A percentile compares a stretch with the other conserved stretches of the same genome.
Conservation (phyloP, 768 basidiomycete species). For the Fomitopsis pulvina region DNA sequence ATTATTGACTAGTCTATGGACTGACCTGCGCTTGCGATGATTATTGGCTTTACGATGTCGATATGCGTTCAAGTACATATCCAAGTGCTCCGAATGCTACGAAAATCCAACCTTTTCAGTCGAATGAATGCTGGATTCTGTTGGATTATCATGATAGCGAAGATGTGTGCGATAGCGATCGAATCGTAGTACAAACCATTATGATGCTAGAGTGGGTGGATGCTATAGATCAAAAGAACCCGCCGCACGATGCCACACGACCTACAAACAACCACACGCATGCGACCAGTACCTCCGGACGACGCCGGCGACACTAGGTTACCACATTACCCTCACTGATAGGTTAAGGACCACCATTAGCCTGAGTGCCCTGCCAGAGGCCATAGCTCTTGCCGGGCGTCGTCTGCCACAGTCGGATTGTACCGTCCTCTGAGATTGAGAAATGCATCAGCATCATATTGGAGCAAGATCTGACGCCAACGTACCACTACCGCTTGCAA, state of each 20-base stretch:
- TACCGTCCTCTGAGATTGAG: slow-evolving; percentile 43
- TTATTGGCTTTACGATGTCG: too few relatives aligned
- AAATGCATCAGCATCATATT: background rate
- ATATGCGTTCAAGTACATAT: too few relatives aligned
- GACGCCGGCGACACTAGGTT: slow-evolving; percentile 10
- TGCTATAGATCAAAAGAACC: slow-evolving; percentile 1
- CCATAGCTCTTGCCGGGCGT: slow-evolving; percentile 90
- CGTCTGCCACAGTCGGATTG: slow-evolving; percentile 97
- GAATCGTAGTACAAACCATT: slow-evolving; percentile 5
- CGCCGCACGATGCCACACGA: background rate
- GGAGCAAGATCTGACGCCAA: slow-evolving; percentile 23
- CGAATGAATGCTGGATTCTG: background rate
- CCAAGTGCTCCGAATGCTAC: too few relatives aligned
- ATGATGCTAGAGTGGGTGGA: slow-evolving; percentile 8
- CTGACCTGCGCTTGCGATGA: too few relatives aligned
- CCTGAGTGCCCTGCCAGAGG: slow-evolving; percentile 66
- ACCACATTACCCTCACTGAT: slow-evolving; percentile 11
- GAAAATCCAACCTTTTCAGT: background rate
- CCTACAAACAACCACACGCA: background rate
- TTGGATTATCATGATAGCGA: slow-evolving; percentile 10
- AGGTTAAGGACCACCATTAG: slow-evolving; percentile 34
- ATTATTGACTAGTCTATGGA: too few relatives aligned
- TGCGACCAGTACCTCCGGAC: background rate
- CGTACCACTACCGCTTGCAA: slow-evolving; percentile 93
- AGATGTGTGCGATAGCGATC: slow-evolving; percentile 8